A percentile compares a stretch with the other conserved stretches of the same genome.
Conservation (phyloP, 164 flowering plant species). For the Liquidambar formosana region DNA sequence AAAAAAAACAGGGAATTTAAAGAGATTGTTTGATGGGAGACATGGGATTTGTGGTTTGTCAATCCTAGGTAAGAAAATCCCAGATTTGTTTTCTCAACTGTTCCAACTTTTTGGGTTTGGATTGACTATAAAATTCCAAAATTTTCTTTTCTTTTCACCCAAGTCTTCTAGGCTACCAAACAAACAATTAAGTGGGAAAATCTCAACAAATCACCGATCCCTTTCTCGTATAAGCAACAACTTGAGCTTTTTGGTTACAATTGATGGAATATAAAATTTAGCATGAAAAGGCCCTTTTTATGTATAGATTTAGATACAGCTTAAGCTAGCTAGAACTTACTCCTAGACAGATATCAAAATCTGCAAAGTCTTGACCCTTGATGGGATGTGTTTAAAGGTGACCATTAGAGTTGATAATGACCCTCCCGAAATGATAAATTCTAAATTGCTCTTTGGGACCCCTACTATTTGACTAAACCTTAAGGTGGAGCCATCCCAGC, state of each 20-base stretch:
- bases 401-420: background rate
- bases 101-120: background rate
- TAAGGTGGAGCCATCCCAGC: background rate
- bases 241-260: no score
- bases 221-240: no score
- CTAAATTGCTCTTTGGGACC: background rate
- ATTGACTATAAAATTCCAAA: no score
- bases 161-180: background rate
- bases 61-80: background rate
- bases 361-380: background rate
- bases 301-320: no score
- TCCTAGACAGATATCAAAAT: background rate
- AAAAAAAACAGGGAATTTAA: background rate
- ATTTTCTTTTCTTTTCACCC: background rate
- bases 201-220: no score
- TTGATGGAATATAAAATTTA: no score
- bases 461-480: background rate
- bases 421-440: background rate
- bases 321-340: no score
- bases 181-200: no score
- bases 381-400: background rate
- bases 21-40: conserved; percentile 7
- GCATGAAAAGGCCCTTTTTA: no score
- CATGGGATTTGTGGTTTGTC: background rate
- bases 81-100: background rate